These are phyloP conservation scores for Fusarium sp. DNA, from an alignment of 2,329 filamentous ascomycete genomes.

Conservation along the genomic window DNA sequence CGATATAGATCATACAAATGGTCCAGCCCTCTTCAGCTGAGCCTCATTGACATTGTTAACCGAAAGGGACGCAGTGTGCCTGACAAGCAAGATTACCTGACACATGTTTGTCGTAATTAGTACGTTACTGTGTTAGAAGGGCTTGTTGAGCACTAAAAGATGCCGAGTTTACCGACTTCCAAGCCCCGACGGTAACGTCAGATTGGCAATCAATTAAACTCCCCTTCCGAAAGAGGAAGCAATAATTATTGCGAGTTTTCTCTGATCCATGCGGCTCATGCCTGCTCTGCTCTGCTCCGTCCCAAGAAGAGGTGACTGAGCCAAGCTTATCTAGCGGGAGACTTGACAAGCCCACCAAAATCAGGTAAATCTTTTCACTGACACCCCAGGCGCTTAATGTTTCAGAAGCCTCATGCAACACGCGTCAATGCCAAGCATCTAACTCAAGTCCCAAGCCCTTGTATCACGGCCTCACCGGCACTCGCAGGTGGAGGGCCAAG, in stretches of 20 bases:
- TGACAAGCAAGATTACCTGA: conserved; percentile 22
- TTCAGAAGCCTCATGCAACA: conserved; percentile 25
- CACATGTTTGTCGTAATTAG: conserved; percentile 37
- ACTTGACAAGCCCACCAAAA: conserved; percentile 27
- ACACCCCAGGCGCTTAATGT: conserved; percentile 16
- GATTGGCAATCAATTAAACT: conserved; percentile 7
- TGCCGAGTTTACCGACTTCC: conserved; percentile 44
- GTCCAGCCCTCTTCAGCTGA: neutral
- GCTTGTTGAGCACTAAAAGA: conserved; percentile 11
- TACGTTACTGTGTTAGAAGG: conserved; percentile 17
- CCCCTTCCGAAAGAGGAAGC: conserved; percentile 23
- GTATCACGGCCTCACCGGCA: conserved; percentile 39
- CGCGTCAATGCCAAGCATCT: conserved; percentile 48
- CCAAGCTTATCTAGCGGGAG: conserved; percentile 6
- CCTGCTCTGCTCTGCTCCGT: neutral
- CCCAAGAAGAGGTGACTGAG: too few species aligned
- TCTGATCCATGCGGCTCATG: conserved; percentile 9
- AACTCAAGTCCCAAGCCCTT: conserved; percentile 20
- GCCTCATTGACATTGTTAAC: conserved; percentile 27
- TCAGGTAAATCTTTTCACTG: conserved; percentile 17
- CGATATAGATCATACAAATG: conserved; percentile 15
- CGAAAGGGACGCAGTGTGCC: conserved; percentile 9
- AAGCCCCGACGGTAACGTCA: conserved; percentile 23
- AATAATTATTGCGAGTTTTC: conserved; percentile 22
- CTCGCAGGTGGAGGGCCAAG: conserved; percentile 44